Evolutionary conservation across 441 rosid genomes (phyloP).

Genomic region (Mallotus repandus): DNA sequence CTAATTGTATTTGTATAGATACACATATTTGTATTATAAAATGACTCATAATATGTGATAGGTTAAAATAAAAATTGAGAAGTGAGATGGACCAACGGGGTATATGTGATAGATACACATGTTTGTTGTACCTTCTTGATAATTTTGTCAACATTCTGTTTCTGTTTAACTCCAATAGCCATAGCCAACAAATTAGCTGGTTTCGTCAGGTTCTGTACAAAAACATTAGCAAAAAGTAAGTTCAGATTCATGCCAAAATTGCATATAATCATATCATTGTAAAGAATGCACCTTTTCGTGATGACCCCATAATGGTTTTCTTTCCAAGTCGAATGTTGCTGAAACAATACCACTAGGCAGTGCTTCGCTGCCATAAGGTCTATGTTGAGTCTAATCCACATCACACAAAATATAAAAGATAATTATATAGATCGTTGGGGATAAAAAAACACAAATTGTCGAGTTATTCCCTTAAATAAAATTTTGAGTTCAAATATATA

Average conservation of each 20-base stretch:
- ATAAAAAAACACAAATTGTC: not conserved
- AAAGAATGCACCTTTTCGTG: slow-evolving; percentile 31
- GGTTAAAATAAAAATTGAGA: no score
- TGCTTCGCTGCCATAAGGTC: slow-evolving; percentile 48
- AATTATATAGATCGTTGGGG: not conserved
- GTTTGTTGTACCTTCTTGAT: no score
- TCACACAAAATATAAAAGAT: not conserved
- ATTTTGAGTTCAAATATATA: no score
- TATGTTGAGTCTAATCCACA: slow-evolving; percentile 37
- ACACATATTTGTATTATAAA: no score
- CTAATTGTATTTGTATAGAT: no score
- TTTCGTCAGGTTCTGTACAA: slow-evolving; percentile 38
- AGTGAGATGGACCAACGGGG: no score
- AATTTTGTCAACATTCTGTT: slow-evolving; percentile 60
- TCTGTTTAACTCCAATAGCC: slow-evolving; percentile 80
- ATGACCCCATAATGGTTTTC: slow-evolving; percentile 63
- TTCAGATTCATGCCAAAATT: not conserved
- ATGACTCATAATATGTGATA: no score
- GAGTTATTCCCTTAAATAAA: no score
- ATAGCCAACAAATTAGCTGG: slow-evolving; percentile 59
- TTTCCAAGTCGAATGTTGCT: slow-evolving; percentile 64
- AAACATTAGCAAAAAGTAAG: not conserved
- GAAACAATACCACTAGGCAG: slow-evolving; percentile 75
- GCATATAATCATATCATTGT: not conserved
- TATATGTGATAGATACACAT: no score